Base-by-base conservation (phyloP, 2,329 filamentous ascomycete genomes). In the Claviceps paspali region DNA sequence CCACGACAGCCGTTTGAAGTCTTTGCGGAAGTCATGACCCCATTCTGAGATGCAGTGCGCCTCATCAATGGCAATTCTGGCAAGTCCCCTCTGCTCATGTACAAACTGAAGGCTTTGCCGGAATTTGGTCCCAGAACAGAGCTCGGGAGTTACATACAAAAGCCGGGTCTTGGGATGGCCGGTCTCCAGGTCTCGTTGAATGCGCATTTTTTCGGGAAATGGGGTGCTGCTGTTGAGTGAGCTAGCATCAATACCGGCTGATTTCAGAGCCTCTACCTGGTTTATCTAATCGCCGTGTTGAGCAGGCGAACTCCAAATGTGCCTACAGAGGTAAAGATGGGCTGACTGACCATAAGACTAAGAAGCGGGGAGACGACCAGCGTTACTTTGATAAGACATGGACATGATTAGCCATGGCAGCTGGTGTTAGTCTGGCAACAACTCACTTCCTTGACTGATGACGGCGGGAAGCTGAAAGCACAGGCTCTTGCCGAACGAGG, bases 11-110 rank as follows among this genome's bases (percentile, higher is more conserved):
- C 80, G 73, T 52, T 91, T 86, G 59, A 94, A 96, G 40, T 86
- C 82, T 26, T 79, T 82, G n/a, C 88, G 80, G 54, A 96, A 96
- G 56, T 96, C 88, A 55, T 96, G 87, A 2, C 88, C 88, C 88
- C 88, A 95, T 76, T 95, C 87, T 18, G 84, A 93, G 47, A 96
- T 93, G 56, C 88, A 96, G 56, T 96, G 88, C 2, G 88, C 88
- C 61, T 96, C 88, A 52, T 96, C 88, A 40, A 96, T 78, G 33
- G 82, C 88, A 44, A 96, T 75, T 11, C 88, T 76, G 8, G 81
- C 79, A n/a, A 96, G 71, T 58, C 95, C 84, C 40, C 73, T 73
- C 55, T 95, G 86, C 41, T 75, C 64, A 52, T 95, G 65, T 11
- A 95, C 79, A 4, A 81, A 63, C 42, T 72, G 69, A 7, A 95